Base-by-base conservation (phyloP, 2,329 filamentous ascomycete genomes). In the Ophiocordyceps australis region DNA sequence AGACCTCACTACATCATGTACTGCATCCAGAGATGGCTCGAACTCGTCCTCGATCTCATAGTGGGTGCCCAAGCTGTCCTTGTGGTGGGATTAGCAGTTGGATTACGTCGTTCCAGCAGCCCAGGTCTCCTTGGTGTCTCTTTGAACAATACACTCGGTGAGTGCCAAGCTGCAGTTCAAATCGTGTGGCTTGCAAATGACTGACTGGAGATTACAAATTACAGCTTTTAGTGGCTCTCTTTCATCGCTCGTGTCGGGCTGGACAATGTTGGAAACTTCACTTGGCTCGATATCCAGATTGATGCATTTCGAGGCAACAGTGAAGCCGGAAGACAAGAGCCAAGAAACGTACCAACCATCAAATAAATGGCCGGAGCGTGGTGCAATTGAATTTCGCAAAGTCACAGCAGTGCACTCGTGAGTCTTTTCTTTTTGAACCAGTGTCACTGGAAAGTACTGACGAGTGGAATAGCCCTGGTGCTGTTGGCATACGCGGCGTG, bases 21-120 rank as follows among this genome's bases (percentile, higher is more conserved):
- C 27, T 56, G 55, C 17, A 52, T 65, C 11, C 65, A 71, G 36
- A 50, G 61, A 20, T 71, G 65, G 65, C 41, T 65, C 0, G 54
- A 44, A 0, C 39, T 66, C 3, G 55, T 61, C 2, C 36, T 66
- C 4, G 56, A 62, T 30, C 35, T 62, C 7, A 42, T 60, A 5
- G 52, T 59, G 3, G 50, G 55, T 1, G 51, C 38, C 4, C 45
- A 62, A 14, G 57, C 57, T 1, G 45, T 55, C 3, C 34, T 59
- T 9, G 34, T 63, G 5, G 51, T 64, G n/a, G 41, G 49, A 9
- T 39, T 62, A 2, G 51, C 55, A 1, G 47, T 60, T 2, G 28
- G 21, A 6, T 23, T 31, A 14, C 24, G 23, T 9, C 22, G 16
- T 11, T 27, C 20, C 14, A 32, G 24, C 11, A 27, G 17, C 22